phyloP scores from a whole-genome alignment of 495 filamentous ascomycete species.

The Neurospora sp. region DNA sequence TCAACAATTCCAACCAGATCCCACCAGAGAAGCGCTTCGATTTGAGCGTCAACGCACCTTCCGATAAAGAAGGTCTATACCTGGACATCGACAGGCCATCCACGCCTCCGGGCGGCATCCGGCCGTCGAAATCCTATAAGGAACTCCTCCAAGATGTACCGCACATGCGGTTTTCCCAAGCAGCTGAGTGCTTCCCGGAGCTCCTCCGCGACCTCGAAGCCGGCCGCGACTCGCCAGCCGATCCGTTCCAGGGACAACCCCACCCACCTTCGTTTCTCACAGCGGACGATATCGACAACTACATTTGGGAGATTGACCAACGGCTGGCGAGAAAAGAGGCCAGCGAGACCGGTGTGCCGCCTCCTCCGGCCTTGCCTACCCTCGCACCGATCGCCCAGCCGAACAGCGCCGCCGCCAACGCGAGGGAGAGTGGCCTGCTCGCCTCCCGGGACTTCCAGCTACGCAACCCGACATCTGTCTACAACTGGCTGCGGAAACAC shows the following conservation, averaged over 20 bases:
- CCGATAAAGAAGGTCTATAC: conserved; percentile 25
- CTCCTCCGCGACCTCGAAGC: conserved; percentile 33
- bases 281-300: conserved; percentile 71
- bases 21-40: conserved; percentile 62
- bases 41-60: conserved; percentile 50
- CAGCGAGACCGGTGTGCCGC: conserved; percentile 1
- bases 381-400: conserved; percentile 31
- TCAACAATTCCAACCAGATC: conserved; percentile 71
- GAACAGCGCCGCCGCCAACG: conserved; percentile 19
- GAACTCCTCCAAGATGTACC: conserved; percentile 32
- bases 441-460: conserved; percentile 46
- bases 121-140: conserved; percentile 27
- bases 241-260: conserved; percentile 24
- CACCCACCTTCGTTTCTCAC: conserved; percentile 52
- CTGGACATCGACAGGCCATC: conserved; percentile 23
- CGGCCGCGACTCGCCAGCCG: conserved; percentile 23
- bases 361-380: conserved; percentile 18
- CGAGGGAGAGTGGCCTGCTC: neutral
- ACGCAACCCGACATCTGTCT: conserved; percentile 74
- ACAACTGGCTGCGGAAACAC: conserved; percentile 81
- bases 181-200: conserved; percentile 28
- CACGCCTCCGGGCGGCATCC: conserved; percentile 15
- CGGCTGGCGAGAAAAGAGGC: conserved; percentile 41
- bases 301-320: conserved; percentile 60
- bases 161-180: conserved; percentile 28